Evolutionary conservation across 345 rosid genomes (phyloP).

Genomic region (Sisymbrium irio): DNA sequence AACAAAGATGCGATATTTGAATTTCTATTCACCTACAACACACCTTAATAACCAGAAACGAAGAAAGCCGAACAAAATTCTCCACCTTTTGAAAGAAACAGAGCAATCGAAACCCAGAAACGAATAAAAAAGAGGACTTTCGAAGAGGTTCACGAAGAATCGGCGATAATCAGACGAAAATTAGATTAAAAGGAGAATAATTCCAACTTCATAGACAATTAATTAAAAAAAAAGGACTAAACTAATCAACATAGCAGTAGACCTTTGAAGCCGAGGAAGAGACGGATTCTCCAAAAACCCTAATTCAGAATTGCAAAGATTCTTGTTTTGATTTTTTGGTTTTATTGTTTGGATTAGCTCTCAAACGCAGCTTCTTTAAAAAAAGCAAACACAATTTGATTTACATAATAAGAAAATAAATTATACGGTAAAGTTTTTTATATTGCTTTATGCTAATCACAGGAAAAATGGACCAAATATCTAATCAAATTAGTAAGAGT

Average conservation of each 20-base stretch:
- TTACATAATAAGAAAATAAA: background rate
- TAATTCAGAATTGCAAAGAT: slow-evolving; percentile 10
- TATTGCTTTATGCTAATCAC: background rate
- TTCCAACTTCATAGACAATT: background rate
- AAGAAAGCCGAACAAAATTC: background rate
- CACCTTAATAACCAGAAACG: background rate
- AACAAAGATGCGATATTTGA: background rate
- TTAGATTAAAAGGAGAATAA: background rate
- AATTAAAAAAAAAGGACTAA: background rate
- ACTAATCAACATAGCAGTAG: background rate
- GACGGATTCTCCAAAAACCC: slow-evolving; percentile 20
- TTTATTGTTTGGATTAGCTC: background rate
- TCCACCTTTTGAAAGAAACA: background rate
- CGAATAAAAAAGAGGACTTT: background rate
- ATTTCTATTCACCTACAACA: background rate
- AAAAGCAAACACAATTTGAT: background rate
- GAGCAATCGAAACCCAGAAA: slow-evolving; percentile 17
- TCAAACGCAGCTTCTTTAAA: slow-evolving; percentile 8
- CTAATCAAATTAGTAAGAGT: background rate
- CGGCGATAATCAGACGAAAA: background rate
- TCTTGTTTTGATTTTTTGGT: background rate
- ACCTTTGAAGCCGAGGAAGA: slow-evolving; percentile 22
- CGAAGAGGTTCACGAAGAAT: background rate
- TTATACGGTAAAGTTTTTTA: background rate
- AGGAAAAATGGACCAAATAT: background rate